These are phyloP conservation scores for Micractinium sp. DNA, from an alignment of 139 green algal genomes.

Conservation along the genomic window DNA sequence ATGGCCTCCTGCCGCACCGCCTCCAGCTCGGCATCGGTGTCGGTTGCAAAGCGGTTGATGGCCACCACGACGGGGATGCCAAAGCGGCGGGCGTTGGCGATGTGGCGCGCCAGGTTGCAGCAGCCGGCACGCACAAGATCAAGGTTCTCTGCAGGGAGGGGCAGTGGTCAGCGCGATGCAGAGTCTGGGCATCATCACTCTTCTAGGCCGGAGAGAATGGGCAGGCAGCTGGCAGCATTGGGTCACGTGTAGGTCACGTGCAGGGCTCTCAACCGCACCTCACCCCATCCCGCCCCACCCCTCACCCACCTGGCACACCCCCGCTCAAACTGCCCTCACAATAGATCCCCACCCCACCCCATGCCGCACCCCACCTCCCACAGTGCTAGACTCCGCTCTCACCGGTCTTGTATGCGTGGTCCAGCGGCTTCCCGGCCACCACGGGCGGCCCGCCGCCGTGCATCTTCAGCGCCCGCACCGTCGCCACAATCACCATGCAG, in stretches of 20 bases:
- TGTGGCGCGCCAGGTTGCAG: constrained; percentile 87
- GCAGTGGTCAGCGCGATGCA: no score
- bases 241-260: no score
- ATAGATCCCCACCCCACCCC: background rate
- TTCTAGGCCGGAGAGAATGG: no score
- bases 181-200: no score
- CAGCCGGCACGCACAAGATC: constrained; percentile 82
- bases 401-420: constrained; percentile 86
- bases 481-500: constrained; percentile 93
- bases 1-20: constrained; percentile 60
- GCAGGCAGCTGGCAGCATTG: no score
- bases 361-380: background rate
- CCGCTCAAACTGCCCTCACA: background rate
- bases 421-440: constrained; percentile 85
- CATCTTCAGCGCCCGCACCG: constrained; percentile 96
- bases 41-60: constrained; percentile 93
- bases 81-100: constrained; percentile 88
- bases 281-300: background rate
- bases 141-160: constrained; percentile 74
- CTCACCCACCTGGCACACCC: background rate
- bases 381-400: background rate
- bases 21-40: constrained; percentile 87
- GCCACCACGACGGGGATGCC: constrained; percentile 89
- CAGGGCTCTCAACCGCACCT: background rate
- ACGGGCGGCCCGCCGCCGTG: constrained; percentile 88